Evolutionary conservation across 2,329 filamentous ascomycete genomes (phyloP).

Genomic region (Trematosphaeria pertusa): DNA sequence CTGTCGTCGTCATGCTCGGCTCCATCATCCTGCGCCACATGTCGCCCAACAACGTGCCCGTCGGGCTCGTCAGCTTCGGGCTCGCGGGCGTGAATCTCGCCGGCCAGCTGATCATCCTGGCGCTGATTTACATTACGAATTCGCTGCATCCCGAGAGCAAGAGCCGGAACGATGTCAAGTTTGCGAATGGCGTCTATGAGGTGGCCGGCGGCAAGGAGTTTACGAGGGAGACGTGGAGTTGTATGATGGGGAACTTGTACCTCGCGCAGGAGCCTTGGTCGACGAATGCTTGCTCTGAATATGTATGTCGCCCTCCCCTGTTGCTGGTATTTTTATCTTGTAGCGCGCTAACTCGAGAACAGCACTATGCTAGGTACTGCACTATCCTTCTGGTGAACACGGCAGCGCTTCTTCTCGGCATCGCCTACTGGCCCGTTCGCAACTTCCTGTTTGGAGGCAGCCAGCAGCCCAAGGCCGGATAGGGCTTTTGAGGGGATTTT

Average conservation of each 20-base stretch:
- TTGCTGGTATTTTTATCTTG: not conserved
- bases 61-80: slow-evolving; percentile 9
- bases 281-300: slow-evolving; percentile 16
- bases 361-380: slow-evolving; percentile 14
- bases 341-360: not conserved
- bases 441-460: slow-evolving; percentile 3
- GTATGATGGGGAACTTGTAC: slow-evolving; percentile 14
- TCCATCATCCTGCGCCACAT: slow-evolving; percentile 11
- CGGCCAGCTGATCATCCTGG: slow-evolving; percentile 12
- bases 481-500: too few species aligned
- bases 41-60: slow-evolving; percentile 6
- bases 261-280: slow-evolving; percentile 8
- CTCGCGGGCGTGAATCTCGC: slow-evolving; percentile 3
- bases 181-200: slow-evolving; percentile 12
- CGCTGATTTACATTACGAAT: slow-evolving; percentile 9
- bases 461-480: not conserved
- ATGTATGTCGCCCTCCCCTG: slow-evolving; percentile 8
- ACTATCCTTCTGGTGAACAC: slow-evolving; percentile 4
- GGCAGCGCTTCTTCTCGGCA: slow-evolving; percentile 2
- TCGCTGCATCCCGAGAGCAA: slow-evolving; percentile 1
- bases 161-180: slow-evolving; percentile 4
- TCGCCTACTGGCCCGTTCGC: slow-evolving; percentile 15
- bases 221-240: slow-evolving; percentile 11
- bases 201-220: slow-evolving; percentile 10
- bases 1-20: slow-evolving; percentile 6